Evolutionary conservation across 805 yeast genomes (phyloP).

Genomic region (Saccharomycopsis sp.): DNA sequence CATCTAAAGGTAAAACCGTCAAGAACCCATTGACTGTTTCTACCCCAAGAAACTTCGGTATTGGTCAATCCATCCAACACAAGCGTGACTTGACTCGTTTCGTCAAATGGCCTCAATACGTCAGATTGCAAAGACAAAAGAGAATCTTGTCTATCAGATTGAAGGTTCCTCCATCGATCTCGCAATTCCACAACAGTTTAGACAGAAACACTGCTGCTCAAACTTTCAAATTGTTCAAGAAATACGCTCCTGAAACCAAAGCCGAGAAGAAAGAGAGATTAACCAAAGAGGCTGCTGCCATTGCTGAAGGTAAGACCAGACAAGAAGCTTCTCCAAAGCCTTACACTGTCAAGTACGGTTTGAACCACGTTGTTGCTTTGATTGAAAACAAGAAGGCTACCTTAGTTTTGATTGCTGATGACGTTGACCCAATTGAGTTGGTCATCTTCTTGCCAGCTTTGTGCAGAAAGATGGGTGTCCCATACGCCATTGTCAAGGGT

Average conservation of each 20-base stretch:
- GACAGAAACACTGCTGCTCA: conserved; percentile 99
- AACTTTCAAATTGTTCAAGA: conserved; percentile 95
- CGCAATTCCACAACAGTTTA: conserved; percentile 92
- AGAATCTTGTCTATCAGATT: conserved; percentile 91
- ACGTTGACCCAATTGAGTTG: conserved; percentile 98
- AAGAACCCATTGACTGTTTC: conserved; percentile 87
- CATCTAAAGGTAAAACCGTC: conserved; percentile 47
- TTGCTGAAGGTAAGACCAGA: conserved; percentile 96
- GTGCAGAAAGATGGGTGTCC: conserved; percentile 99
- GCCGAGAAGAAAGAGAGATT: conserved; percentile 99
- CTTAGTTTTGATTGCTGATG: conserved; percentile 95
- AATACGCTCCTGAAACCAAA: conserved; percentile 97
- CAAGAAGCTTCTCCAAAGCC: conserved; percentile 97
- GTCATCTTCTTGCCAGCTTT: conserved; percentile 97
- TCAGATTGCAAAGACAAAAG: conserved; percentile 98
- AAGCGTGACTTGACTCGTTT: conserved; percentile 94
- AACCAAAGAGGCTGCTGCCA: conserved; percentile 97
- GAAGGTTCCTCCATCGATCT: conserved; percentile 97
- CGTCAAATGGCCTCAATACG: conserved; percentile 99
- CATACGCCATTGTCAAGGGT: conserved; percentile 97
- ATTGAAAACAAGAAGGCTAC: conserved; percentile 98
- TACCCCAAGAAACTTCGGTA: conserved; percentile 89
- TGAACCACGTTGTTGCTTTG: conserved; percentile 96
- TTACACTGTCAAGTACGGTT: conserved; percentile 94
- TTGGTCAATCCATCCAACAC: conserved; percentile 94